A percentile compares a stretch with the other conserved stretches of the same genome.
Conservation (phyloP, 805 yeast species). For the Cephaloascus fragrans region DNA sequence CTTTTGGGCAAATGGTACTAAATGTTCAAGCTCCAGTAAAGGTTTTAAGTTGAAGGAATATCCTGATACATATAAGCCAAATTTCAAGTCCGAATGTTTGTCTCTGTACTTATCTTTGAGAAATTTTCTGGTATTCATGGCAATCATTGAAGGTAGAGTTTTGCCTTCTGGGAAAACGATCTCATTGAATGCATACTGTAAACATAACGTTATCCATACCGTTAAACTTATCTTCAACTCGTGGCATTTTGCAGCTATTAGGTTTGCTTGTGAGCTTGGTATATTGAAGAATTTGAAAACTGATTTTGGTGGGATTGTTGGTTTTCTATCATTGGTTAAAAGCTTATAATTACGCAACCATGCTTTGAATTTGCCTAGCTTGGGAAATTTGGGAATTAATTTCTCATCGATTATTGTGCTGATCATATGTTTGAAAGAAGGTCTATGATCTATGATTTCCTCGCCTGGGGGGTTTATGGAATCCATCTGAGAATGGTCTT, state of each 20-base stretch:
- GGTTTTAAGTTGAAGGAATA: neutral
- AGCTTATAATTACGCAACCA: neutral
- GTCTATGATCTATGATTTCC: neutral
- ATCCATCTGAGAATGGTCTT: neutral
- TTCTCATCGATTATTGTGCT: neutral
- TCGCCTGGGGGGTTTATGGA: neutral
- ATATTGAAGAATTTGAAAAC: neutral
- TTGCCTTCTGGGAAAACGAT: neutral
- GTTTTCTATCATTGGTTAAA: neutral
- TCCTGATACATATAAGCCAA: neutral
- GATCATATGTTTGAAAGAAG: neutral
- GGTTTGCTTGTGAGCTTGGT: neutral
- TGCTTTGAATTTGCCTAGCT: neutral
- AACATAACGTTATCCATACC: neutral
- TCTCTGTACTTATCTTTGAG: neutral
- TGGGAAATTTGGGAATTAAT: neutral
- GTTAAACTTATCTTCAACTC: neutral
- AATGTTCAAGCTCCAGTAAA: neutral
- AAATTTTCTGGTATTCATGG: neutral
- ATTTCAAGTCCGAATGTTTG: neutral
- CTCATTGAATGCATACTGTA: neutral
- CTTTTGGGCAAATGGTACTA: neutral
- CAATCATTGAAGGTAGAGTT: neutral
- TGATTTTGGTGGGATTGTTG: neutral
- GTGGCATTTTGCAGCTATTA: neutral